phyloP scores from a whole-genome alignment of 78 protist genomes.

The Chrysochromulina parva region DNA sequence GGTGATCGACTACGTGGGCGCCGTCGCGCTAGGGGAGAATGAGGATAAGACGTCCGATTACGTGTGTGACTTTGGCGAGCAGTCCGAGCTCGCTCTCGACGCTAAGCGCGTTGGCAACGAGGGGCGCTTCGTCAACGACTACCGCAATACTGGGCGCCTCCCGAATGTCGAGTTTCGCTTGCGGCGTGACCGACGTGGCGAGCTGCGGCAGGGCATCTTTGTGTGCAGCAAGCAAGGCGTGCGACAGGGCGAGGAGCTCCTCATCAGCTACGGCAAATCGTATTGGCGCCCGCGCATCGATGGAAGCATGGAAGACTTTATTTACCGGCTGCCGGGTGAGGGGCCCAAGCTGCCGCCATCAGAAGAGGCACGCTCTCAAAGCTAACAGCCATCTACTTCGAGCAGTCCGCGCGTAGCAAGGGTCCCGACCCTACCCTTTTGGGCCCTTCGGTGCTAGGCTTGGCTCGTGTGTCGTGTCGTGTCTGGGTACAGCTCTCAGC shows the following conservation, averaged over 20 bases:
- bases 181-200: neutral
- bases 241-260: neutral
- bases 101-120: neutral
- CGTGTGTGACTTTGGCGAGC: neutral
- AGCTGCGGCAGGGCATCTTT: neutral
- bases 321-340: neutral
- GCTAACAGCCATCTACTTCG: no score
- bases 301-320: neutral
- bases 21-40: neutral
- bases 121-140: constrained; percentile 26
- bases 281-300: neutral
- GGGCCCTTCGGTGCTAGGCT: no score
- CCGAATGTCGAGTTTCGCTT: neutral
- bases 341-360: no score
- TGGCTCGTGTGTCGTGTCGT: no score
- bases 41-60: neutral
- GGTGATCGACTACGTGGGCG: neutral
- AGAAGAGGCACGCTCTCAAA: no score
- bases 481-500: no score
- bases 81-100: neutral
- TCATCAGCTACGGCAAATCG: neutral
- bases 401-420: no score
- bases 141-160: neutral
- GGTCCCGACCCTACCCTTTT: no score
- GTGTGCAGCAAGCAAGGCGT: neutral